Conservation (phyloP, 192 early-diverging fungal genomes). For the Coemansia sp. region DNA sequence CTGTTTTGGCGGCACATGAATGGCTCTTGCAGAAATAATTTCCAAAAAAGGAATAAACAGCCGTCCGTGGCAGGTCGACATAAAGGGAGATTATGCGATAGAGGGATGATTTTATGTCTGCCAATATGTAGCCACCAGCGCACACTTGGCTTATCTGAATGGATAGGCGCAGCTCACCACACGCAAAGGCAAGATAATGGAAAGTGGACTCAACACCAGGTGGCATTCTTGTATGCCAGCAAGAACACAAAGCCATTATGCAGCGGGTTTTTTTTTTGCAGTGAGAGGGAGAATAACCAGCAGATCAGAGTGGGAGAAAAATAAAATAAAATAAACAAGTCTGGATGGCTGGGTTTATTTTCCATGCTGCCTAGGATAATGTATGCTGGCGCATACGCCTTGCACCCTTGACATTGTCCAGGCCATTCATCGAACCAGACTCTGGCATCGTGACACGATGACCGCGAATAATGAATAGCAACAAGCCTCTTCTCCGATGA, state of each 20-base stretch:
- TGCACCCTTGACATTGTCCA: not conserved
- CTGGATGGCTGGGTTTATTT: not conserved
- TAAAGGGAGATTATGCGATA: not conserved
- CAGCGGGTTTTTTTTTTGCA: not conserved
- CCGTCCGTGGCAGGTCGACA: not conserved
- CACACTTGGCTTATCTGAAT: too few relatives aligned
- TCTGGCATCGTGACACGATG: not conserved
- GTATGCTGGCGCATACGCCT: not conserved
- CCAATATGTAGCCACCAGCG: not conserved
- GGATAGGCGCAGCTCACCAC: not conserved
- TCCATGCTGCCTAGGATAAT: not conserved
- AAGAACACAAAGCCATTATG: not conserved
- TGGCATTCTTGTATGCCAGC: not conserved
- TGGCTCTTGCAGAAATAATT: not conserved
- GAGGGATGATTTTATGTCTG: not conserved
- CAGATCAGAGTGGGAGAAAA: not conserved
- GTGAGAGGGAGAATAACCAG: not conserved
- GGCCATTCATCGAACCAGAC: not conserved
- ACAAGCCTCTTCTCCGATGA: constrained; percentile 5
- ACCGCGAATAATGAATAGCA: constrained; percentile 1
- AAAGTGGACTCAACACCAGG: not conserved
- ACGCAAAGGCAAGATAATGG: not conserved
- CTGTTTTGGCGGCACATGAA: not conserved
- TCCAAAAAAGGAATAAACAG: constrained; percentile 6
- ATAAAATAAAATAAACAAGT: not conserved